These are phyloP conservation scores for Scheffersomyces parashehatae DNA, from an alignment of 1,139 yeast genomes.

Conservation along the genomic window DNA sequence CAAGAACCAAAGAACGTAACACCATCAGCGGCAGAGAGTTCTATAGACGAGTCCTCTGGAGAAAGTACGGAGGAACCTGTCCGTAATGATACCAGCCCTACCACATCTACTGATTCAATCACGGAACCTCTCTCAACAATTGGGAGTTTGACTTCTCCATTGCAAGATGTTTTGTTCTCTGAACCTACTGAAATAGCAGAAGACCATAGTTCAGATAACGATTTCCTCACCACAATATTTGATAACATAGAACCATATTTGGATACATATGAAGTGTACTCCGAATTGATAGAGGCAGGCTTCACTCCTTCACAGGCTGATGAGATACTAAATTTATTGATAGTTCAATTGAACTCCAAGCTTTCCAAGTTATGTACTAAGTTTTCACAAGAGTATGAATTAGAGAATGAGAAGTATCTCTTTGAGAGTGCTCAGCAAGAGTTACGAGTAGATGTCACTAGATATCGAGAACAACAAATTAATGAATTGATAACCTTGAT, in stretches of 20 bases:
- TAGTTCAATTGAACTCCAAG: conserved; percentile 52
- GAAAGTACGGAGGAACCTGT: no score
- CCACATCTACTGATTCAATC: no score
- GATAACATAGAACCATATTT: conserved; percentile 50
- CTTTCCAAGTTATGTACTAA: conserved; percentile 58
- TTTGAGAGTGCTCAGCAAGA: conserved; percentile 95
- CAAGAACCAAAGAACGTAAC: no score
- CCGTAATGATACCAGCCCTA: no score
- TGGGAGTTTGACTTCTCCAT: no score
- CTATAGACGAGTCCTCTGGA: no score
- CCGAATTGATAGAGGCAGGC: conserved; percentile 43
- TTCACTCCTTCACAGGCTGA: conserved; percentile 58
- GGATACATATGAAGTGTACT: conserved; percentile 51
- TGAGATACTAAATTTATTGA: conserved; percentile 49
- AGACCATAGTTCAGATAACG: conserved; percentile 4
- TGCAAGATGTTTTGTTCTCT: no score
- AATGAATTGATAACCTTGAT: conserved; percentile 68
- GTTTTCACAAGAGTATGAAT: conserved; percentile 65
- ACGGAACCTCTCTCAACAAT: no score
- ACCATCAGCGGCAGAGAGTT: no score
- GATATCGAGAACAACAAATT: conserved; percentile 70
- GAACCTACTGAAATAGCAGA: neutral
- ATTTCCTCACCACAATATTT: conserved; percentile 22
- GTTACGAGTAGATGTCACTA: conserved; percentile 73
- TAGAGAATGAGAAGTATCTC: conserved; percentile 83